Evolutionary conservation across 345 rosid species (phyloP).

Genomic region (Hypericum perforatum): DNA sequence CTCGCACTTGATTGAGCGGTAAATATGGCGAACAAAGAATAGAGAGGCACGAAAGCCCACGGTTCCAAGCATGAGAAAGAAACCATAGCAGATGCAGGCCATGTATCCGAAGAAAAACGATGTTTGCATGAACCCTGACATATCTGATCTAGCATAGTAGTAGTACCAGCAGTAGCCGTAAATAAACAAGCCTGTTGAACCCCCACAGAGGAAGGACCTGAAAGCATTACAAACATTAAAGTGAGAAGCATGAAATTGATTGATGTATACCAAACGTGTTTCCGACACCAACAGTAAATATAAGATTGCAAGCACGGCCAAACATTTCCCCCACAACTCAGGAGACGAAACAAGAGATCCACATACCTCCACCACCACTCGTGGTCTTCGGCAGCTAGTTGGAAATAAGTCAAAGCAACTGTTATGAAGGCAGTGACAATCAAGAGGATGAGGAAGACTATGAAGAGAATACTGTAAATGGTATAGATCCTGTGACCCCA

Average conservation of each 20-base stretch:
- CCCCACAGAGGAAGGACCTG: conserved; percentile 17
- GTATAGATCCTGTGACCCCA: conserved; percentile 31
- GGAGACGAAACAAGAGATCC: not conserved
- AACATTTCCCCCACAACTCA: no score
- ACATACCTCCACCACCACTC: conserved; percentile 31
- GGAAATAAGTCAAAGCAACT: conserved; percentile 27
- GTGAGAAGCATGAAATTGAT: not conserved
- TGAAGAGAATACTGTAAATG: conserved; percentile 23
- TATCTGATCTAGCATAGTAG: conserved; percentile 15
- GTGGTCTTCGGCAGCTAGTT: conserved; percentile 31
- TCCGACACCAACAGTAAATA: no score
- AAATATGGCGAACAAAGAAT: conserved; percentile 13
- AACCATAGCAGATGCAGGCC: conserved; percentile 19
- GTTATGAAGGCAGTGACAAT: conserved; percentile 28
- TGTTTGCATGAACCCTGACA: conserved; percentile 20
- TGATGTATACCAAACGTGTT: no score
- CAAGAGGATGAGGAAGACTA: conserved; percentile 25
- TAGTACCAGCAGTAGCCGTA: conserved; percentile 16
- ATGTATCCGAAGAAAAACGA: conserved; percentile 17
- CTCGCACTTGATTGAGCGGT: conserved; percentile 15
- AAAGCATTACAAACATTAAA: not conserved
- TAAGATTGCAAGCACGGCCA: no score
- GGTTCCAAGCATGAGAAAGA: conserved; percentile 13
- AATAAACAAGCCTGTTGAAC: conserved; percentile 13
- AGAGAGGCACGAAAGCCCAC: conserved; percentile 14